Base-by-base conservation (phyloP, 139 green algal species). In the Chlorella vulgaris region DNA sequence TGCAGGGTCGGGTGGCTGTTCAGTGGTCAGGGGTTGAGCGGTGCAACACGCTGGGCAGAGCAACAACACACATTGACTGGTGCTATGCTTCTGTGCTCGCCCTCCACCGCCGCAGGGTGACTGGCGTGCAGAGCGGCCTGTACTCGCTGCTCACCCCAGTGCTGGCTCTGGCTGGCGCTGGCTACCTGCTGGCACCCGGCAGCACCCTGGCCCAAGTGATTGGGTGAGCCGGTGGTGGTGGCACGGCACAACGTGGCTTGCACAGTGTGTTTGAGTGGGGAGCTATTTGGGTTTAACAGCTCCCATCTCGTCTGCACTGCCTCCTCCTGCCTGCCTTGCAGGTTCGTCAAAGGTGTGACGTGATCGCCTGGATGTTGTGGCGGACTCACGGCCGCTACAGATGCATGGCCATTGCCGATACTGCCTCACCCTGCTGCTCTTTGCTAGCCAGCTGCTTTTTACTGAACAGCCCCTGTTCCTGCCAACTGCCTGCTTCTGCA, bases 281-380 rank as follows among this genome's bases (percentile, higher is more conserved):
- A 40, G 21, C 24, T 29, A n/a, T 31, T 69, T 40, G 29, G 19
- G 24, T 29, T 18, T 29, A 35, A n/a, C 24, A 13, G 18, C 58
- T 66, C 15, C 39, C 8, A 4, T 22, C 6, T 31, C 13, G 38
- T 69, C 24, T 36, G 29, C 22, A 55, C 8, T 22, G 36, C 24
- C 68, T 38, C 39, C 5, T 39, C 26, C 13, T 19, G 2, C 39
- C 38, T 24, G 31, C 63, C 5, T 2, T 43, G 63, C 74, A 81
- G 74, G 13, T 85, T 78, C 38, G 81, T 69, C 38, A 85, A 82
- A 53, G 71, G 69, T n/a, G n/a, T n/a, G n/a, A n/a, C n/a, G n/a
- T n/a, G n/a, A n/a, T n/a, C n/a, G n/a, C n/a, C n/a, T n/a, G n/a
- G n/a, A n/a, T n/a, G n/a, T n/a, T n/a, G n/a, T n/a, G n/a, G n/a